Evolutionary conservation across 257 asterid species (phyloP), one percentile per base, ranked within the genome.

Genomic region (Orobanche coerulescens): DNA sequence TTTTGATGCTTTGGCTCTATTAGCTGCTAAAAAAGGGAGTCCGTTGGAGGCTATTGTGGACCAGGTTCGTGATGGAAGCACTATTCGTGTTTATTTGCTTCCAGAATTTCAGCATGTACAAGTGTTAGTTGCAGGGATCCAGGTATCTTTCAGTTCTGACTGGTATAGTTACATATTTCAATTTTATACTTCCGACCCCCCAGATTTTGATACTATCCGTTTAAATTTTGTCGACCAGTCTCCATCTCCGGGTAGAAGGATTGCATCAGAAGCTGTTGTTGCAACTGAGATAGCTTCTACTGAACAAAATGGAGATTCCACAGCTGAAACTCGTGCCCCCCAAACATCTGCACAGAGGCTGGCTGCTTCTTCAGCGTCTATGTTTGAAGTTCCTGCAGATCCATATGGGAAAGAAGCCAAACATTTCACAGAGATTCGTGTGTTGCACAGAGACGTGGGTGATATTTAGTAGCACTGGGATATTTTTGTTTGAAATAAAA

Each of bases 61-160:
- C 81, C 92, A 84, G 77, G 91, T 80, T 61, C 95, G 97, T 26
- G 94, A 87, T 81, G 98, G 98, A 67, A 92, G 95, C 88, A 88
- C 96, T 0, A 70, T 92, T 58, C 95, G 95, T 59, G 94, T 81
- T 26, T 86, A 86, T 73, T 80, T 92, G 79, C 96, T 92, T 78
- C 97, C 98, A 25, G 88, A 84, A 33, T 88, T 86, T 72, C 97
- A 78, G 62, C 80, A 84, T 66, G 93, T 92, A 59, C 95, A 92
- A 77, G 98, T 92, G 40, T 81, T 84, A 61, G 87, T 84, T 43
- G 97, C 98, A 2, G 98, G 98, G 63, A 71, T 92, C 75, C 96
- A 86, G 97, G 98, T 88, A 69, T 22, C 10, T 46, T 61, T 61
- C 40, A 58, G 59, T 39, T 52, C 19, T 13, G 26, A 7, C 1